Conservation (phyloP, 2,329 filamentous ascomycete genomes). For the Aspergillus arachidicola region DNA sequence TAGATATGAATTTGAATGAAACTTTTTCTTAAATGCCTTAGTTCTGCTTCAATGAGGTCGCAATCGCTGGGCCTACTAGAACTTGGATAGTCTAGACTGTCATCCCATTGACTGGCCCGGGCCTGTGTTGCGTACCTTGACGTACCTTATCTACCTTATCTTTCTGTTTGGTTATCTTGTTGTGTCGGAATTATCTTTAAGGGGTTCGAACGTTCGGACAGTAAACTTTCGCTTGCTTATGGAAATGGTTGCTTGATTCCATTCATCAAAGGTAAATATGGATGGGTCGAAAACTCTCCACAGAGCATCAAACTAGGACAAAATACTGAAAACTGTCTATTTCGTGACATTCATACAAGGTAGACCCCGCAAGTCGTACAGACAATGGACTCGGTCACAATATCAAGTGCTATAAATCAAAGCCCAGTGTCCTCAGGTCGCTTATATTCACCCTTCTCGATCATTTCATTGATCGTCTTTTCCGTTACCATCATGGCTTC, state of each 20-base stretch:
- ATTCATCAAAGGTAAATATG: too few relatives aligned
- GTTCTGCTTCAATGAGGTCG: not conserved
- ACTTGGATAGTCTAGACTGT: not conserved
- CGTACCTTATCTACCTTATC: too few relatives aligned
- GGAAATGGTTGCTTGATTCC: too few relatives aligned
- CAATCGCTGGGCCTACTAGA: not conserved
- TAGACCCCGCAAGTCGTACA: not conserved
- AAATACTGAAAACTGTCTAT: not conserved
- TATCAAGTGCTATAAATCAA: not conserved
- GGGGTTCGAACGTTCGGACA: too few relatives aligned
- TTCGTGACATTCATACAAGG: not conserved
- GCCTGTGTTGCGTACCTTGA: too few relatives aligned
- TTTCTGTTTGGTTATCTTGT: too few relatives aligned
- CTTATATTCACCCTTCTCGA: slow-evolving; percentile 44
- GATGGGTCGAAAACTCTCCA: accelerated
- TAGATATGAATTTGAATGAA: not conserved
- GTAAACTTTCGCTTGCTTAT: too few relatives aligned
- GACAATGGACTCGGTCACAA: too few relatives aligned
- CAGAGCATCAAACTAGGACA: not conserved
- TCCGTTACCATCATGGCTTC: slow-evolving; percentile 58
- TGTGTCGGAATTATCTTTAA: too few relatives aligned
- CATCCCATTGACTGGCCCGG: too few relatives aligned
- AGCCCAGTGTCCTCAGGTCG: slow-evolving; percentile 6
- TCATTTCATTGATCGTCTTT: slow-evolving; percentile 56
- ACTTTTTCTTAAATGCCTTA: not conserved